Evolutionary conservation across 345 rosid genomes (phyloP).

Genomic region (Leavenworthia alabamica): DNA sequence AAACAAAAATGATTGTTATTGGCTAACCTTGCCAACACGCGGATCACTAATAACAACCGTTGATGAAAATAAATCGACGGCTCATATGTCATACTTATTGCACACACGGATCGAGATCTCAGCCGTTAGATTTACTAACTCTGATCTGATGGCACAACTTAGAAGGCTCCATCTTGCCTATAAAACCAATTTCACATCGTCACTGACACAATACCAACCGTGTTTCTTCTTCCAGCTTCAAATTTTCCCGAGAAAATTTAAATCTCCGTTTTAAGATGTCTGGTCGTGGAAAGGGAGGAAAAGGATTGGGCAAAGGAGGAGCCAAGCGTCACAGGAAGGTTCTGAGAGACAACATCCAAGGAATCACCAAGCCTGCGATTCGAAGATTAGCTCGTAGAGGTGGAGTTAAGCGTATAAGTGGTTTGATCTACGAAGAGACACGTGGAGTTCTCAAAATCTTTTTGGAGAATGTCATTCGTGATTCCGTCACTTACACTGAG

Average conservation of each 20-base stretch:
- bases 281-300: slow-evolving; percentile 36
- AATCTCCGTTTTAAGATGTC: slow-evolving; percentile 9
- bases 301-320: slow-evolving; percentile 35
- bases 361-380: too few species aligned
- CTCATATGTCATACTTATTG: not conserved
- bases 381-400: too few species aligned
- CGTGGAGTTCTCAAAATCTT: slow-evolving; percentile 33
- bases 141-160: not conserved
- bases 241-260: not conserved
- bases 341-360: too few species aligned
- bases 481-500: slow-evolving; percentile 33
- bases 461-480: slow-evolving; percentile 33
- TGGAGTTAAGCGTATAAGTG: too few species aligned
- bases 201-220: too few species aligned
- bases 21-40: not conserved
- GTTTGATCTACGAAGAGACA: too few species aligned
- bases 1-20: not conserved
- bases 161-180: not conserved
- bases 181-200: slow-evolving; percentile 4
- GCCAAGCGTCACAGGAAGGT: too few species aligned
- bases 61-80: slow-evolving; percentile 16
- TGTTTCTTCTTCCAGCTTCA: not conserved
- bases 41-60: not conserved
- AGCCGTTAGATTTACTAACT: slow-evolving; percentile 18
- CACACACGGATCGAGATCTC: slow-evolving; percentile 7